Evolutionary conservation across 371 early-diverging fungal species (phyloP).

Genomic region (Conidiobolus incongruus): DNA sequence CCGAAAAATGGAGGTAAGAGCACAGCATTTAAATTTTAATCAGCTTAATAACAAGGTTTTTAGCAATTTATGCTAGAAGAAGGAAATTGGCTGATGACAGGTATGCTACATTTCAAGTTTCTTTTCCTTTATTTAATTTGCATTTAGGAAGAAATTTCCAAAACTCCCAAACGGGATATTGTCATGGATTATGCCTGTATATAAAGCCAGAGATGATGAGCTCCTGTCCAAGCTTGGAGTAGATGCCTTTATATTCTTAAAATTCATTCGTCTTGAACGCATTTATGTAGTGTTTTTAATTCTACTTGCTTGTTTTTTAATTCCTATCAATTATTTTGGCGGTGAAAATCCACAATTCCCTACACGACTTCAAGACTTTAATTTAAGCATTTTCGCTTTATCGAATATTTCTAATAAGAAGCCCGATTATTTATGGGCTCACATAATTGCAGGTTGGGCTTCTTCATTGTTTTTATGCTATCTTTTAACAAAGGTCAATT

Average conservation of each 20-base stretch:
- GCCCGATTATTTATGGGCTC: background rate
- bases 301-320: background rate
- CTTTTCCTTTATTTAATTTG: background rate
- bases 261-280: slow-evolving; percentile 28
- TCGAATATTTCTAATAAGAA: background rate
- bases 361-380: background rate
- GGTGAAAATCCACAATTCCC: background rate
- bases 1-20: slow-evolving; percentile 3
- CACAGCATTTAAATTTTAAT: background rate
- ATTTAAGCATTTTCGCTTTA: background rate
- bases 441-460: background rate
- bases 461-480: background rate
- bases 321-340: background rate
- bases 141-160: slow-evolving; percentile 7
- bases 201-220: slow-evolving; percentile 25
- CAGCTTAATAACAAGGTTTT: background rate
- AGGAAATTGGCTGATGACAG: background rate
- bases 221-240: slow-evolving; percentile 36
- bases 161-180: slow-evolving; percentile 20
- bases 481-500: background rate
- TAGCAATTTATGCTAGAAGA: background rate
- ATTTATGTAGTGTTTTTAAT: background rate
- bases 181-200: slow-evolving; percentile 30
- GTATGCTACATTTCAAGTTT: background rate
- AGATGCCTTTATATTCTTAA: slow-evolving; percentile 59